Conservation (phyloP, 1,139 yeast genomes). For the Blastobotrys elegans region DNA sequence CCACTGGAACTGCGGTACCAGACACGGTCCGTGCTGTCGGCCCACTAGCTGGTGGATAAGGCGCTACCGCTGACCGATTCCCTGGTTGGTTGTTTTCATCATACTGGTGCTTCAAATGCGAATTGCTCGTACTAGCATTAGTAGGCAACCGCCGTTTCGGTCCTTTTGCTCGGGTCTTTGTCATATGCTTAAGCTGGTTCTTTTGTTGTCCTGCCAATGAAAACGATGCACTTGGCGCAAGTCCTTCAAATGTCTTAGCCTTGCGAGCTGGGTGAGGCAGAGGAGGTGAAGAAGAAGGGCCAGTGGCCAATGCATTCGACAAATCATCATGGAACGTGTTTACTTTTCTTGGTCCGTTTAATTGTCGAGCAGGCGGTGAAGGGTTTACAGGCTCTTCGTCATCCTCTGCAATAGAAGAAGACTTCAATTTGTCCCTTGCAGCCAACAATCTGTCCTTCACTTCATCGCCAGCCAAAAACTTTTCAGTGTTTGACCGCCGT, state of each 20-base stretch:
- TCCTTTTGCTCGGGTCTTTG: slow-evolving; percentile 62
- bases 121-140: slow-evolving; percentile 19
- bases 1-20: slow-evolving; percentile 4
- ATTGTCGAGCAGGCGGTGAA: not conserved
- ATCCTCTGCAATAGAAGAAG: slow-evolving; percentile 7
- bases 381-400: slow-evolving; percentile 7
- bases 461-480: slow-evolving; percentile 25
- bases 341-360: slow-evolving; percentile 8
- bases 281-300: slow-evolving; percentile 19
- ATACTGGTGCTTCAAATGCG: slow-evolving; percentile 1
- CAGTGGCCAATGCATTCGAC: slow-evolving; percentile 18
- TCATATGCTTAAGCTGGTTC: slow-evolving; percentile 49
- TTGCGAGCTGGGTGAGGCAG: slow-evolving; percentile 8
- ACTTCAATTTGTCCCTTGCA: slow-evolving; percentile 19
- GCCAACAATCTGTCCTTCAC: slow-evolving; percentile 21
- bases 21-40: slow-evolving; percentile 3
- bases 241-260: slow-evolving; percentile 4
- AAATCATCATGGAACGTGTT: slow-evolving; percentile 20
- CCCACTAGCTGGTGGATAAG: not conserved
- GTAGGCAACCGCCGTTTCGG: slow-evolving; percentile 70
- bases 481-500: slow-evolving; percentile 24
- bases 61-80: not conserved
- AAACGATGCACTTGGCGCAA: slow-evolving; percentile 6
- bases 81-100: not conserved
- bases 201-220: not conserved